Evolutionary conservation across 805 yeast genomes (phyloP).

Genomic region (Saccharomycopsis oosterbeekiorum): DNA sequence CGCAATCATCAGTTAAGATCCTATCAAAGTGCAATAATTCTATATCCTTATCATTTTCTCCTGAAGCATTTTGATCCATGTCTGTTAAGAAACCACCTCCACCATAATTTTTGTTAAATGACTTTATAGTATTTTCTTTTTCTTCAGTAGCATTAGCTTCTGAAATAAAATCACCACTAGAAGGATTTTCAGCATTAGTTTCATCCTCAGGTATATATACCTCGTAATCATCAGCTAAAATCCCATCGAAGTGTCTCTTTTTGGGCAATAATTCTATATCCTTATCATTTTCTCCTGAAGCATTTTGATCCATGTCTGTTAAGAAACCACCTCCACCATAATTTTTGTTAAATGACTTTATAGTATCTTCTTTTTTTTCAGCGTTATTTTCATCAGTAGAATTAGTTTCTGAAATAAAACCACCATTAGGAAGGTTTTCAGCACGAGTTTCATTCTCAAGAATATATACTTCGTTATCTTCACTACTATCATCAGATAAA

Average conservation of each 20-base stretch:
- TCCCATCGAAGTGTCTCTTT: background rate
- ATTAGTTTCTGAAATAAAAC: background rate
- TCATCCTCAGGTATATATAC: background rate
- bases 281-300: background rate
- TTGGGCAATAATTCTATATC: background rate
- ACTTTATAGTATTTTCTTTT: constrained; percentile 12
- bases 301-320: constrained; percentile 15
- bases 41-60: background rate
- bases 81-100: constrained; percentile 18
- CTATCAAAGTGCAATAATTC: background rate
- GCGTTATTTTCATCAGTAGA: background rate
- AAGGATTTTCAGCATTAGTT: background rate
- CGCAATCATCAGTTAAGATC: background rate
- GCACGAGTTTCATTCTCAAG: background rate
- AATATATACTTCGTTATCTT: background rate
- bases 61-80: constrained; percentile 11
- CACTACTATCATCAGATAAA: background rate
- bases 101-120: constrained; percentile 4
- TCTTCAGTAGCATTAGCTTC: background rate
- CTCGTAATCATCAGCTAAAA: background rate
- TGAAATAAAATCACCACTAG: background rate
- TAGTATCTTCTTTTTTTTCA: constrained; percentile 10
- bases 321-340: constrained; percentile 18
- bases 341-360: background rate
- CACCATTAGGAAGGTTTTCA: background rate